Conservation (phyloP, 2,329 filamentous ascomycete species). For the Colletotrichum horii region DNA sequence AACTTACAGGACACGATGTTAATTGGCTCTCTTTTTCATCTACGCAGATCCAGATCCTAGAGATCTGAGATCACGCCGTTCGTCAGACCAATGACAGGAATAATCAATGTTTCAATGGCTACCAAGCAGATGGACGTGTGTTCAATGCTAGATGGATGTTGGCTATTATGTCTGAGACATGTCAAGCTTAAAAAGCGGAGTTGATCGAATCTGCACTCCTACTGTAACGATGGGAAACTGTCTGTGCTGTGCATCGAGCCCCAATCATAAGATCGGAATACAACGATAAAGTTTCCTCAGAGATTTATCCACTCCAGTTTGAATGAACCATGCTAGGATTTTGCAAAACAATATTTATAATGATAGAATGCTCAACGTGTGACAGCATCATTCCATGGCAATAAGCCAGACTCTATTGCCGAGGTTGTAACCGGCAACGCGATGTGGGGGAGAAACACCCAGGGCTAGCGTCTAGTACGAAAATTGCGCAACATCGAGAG, state of each 20-base stretch:
- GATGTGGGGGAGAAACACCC: background rate
- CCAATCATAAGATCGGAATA: background rate
- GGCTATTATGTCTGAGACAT: background rate
- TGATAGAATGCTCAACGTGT: background rate
- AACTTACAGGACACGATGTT: background rate
- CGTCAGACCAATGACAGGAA: background rate
- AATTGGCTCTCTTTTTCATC: background rate
- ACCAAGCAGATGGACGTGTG: background rate
- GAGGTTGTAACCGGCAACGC: background rate
- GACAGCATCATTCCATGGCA: background rate
- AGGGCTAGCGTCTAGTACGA: background rate
- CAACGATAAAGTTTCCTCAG: background rate
- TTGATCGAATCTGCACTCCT: background rate
- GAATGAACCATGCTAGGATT: background rate
- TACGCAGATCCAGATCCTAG: background rate
- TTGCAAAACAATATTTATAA: fast-evolving
- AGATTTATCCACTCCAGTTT: background rate
- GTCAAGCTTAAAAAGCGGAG: background rate
- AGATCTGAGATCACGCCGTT: background rate
- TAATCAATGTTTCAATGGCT: background rate
- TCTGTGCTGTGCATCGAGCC: background rate
- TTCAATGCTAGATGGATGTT: background rate
- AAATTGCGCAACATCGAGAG: background rate
- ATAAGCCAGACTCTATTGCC: background rate
- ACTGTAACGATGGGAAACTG: background rate